These are phyloP conservation scores for Closterium sp. DNA, from an alignment of 139 green algal species.

Conservation along the genomic window DNA sequence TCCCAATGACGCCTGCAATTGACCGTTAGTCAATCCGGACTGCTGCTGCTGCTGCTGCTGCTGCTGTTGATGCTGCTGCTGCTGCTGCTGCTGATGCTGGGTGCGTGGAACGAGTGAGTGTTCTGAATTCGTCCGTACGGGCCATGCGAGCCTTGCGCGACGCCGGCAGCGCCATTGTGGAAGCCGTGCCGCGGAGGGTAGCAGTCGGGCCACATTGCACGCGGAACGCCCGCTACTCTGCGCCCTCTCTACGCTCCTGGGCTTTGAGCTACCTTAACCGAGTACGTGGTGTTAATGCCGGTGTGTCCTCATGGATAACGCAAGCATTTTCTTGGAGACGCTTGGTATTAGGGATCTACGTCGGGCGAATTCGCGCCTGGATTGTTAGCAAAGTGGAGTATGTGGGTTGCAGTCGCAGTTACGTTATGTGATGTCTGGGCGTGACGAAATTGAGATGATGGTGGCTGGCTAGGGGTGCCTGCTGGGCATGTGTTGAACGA, in stretches of 20 bases:
- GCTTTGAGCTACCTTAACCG: background rate
- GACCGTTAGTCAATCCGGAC: background rate
- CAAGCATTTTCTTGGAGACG: background rate
- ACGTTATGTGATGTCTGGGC: too few relatives aligned
- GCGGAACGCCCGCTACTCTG: background rate
- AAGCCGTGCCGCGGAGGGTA: background rate
- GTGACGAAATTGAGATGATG: too few relatives aligned
- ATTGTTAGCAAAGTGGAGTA: background rate
- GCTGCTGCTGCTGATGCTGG: background rate
- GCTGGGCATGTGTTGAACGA: background rate
- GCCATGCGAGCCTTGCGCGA: background rate
- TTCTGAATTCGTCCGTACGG: background rate
- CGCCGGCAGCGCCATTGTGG: background rate
- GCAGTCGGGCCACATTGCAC: background rate
- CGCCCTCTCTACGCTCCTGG: background rate
- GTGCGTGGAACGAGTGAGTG: background rate
- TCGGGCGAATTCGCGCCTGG: background rate
- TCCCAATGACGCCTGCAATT: background rate
- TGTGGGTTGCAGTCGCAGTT: background rate
- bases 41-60: background rate
- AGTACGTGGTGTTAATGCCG: background rate
- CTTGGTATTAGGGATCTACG: background rate
- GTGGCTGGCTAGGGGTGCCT: background rate
- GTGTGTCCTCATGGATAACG: background rate
- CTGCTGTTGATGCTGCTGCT: background rate